Evolutionary conservation across 495 filamentous ascomycete species (phyloP).

Genomic region (Aspergillus mulundensis): DNA sequence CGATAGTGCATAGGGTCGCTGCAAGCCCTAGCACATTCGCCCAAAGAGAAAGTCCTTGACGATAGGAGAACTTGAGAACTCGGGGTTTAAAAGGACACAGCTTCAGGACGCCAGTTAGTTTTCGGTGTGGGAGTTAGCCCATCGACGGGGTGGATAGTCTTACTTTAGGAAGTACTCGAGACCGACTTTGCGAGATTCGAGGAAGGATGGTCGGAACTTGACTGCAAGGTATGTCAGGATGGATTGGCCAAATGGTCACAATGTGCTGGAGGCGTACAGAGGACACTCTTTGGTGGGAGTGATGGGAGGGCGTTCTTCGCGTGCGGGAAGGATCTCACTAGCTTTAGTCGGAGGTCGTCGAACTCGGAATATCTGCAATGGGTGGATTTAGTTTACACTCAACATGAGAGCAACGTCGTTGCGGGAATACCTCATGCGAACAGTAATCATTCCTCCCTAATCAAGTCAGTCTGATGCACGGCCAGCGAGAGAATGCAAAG

Average conservation of each 20-base stretch:
- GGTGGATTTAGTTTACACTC: neutral
- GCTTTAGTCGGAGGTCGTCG: constrained; percentile 54
- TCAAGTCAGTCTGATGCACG: constrained; percentile 15
- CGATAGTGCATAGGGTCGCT: neutral
- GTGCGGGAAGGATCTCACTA: constrained; percentile 62
- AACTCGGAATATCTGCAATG: constrained; percentile 66
- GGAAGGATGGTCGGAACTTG: constrained; percentile 64
- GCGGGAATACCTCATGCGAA: constrained; percentile 52
- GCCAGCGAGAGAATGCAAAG: neutral
- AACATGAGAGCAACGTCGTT: neutral
- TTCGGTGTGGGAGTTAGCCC: neutral
- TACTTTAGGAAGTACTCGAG: constrained; percentile 71
- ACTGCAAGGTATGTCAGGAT: constrained; percentile 34
- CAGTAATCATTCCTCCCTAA: constrained; percentile 56
- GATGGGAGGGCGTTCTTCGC: constrained; percentile 59
- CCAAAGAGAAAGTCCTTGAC: constrained; percentile 69
- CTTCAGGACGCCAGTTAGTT: constrained; percentile 28
- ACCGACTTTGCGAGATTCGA: constrained; percentile 61
- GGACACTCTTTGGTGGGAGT: constrained; percentile 65
- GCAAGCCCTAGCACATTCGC: constrained; percentile 24
- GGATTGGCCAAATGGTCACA: neutral
- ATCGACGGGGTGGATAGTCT: constrained; percentile 9
- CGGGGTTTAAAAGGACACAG: constrained; percentile 64
- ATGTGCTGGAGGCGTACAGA: constrained; percentile 48
- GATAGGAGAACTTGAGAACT: constrained; percentile 63